These are phyloP conservation scores for Cercospora sp. DNA, from an alignment of 2,329 filamentous ascomycete genomes.

Conservation along the genomic window DNA sequence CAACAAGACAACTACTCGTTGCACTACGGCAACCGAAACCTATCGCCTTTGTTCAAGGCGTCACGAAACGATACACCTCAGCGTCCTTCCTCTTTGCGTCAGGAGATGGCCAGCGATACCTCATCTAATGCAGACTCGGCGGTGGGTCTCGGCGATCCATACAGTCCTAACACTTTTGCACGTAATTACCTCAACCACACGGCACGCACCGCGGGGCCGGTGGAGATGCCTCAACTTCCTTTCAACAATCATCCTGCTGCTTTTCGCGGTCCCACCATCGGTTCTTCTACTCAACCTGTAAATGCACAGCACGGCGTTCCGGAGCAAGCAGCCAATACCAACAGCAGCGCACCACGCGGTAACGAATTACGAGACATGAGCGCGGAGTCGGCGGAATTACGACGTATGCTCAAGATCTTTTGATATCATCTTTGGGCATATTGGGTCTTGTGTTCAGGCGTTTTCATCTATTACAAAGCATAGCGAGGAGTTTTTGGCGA, in stretches of 20 bases:
- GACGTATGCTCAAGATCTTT: constrained; percentile 42
- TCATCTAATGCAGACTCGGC: constrained; percentile 20
- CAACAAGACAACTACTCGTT: constrained; percentile 32
- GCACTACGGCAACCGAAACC: constrained; percentile 50
- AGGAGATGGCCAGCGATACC: constrained; percentile 39
- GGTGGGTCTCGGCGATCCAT: constrained; percentile 17
- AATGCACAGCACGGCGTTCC: constrained; percentile 21
- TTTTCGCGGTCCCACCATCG: constrained; percentile 10
- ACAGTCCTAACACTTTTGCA: constrained; percentile 33
- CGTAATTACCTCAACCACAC: constrained; percentile 39
- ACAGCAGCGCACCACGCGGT: constrained; percentile 13
- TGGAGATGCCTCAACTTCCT: constrained; percentile 25
- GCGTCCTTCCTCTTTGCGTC: constrained; percentile 47
- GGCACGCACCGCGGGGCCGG: constrained; percentile 28
- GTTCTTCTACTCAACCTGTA: constrained; percentile 13
- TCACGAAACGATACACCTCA: constrained; percentile 45
- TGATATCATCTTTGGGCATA: constrained; percentile 22
- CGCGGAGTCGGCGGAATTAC: constrained; percentile 44
- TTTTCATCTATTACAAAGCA: constrained; percentile 11
- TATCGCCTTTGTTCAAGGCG: constrained; percentile 52
- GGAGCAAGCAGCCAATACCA: constrained; percentile 13
- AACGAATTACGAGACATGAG: constrained; percentile 34
- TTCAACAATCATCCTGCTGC: constrained; percentile 19
- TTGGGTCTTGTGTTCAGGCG: constrained; percentile 10
- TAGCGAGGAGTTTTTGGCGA: constrained; percentile 22